phyloP scores from a whole-genome alignment of 1,139 yeast species.

The Geotrichum macrosporum region DNA sequence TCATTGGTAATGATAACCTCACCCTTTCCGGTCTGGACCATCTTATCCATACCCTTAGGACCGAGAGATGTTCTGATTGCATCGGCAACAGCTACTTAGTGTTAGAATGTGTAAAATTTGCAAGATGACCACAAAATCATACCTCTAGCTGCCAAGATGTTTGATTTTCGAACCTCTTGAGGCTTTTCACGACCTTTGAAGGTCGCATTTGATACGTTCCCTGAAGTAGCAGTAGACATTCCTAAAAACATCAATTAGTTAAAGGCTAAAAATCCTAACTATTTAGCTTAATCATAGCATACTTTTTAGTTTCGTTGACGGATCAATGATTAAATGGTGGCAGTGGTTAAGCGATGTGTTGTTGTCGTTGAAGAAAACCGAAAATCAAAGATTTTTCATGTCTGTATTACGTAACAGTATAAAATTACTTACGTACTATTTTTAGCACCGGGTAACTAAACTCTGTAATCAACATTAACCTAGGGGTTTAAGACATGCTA shows the following conservation, averaged over 20 bases:
- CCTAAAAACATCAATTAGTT: too few relatives aligned
- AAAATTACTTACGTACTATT: too few relatives aligned
- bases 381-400: too few relatives aligned
- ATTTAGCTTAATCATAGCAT: constrained; percentile 88
- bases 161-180: constrained; percentile 89
- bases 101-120: constrained; percentile 2
- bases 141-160: constrained; percentile 82
- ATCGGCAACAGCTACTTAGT: constrained; percentile 73
- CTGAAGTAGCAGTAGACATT: constrained; percentile 37
- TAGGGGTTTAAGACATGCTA: too few relatives aligned
- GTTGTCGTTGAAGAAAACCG: too few relatives aligned
- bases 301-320: constrained; percentile 79
- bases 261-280: too few relatives aligned
- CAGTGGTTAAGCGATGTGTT: too few relatives aligned
- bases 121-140: too few relatives aligned
- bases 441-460: too few relatives aligned
- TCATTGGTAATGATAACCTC: constrained; percentile 41
- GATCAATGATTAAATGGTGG: too few relatives aligned
- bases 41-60: constrained; percentile 99
- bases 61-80: constrained; percentile 97
- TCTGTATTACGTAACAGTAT: too few relatives aligned
- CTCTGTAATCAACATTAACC: too few relatives aligned
- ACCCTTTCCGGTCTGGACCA: constrained; percentile 48
- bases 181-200: constrained; percentile 96
- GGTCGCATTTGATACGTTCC: constrained; percentile 61